A percentile compares a stretch with the other conserved stretches of the same genome.
Conservation (phyloP, 2,329 filamentous ascomycete genomes). For the Ophiostoma quercus region DNA sequence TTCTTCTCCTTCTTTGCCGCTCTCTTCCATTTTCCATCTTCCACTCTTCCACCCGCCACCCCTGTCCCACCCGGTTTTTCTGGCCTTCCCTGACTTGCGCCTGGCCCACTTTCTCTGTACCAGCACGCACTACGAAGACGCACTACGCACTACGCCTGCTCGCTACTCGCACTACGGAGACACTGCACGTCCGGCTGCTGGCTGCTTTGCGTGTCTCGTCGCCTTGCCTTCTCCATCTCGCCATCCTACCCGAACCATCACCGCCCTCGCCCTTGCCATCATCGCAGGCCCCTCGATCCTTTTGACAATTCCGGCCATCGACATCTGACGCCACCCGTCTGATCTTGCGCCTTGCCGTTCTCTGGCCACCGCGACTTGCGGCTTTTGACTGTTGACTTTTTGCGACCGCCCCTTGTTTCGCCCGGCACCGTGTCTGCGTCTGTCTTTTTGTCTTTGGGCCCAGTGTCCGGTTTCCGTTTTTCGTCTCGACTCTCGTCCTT, state of each 20-base stretch:
- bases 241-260: conserved; percentile 15
- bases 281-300: conserved; percentile 2
- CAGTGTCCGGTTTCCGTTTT: neutral
- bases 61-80: conserved; percentile 20
- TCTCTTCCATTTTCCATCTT: conserved; percentile 5
- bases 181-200: neutral
- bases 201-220: neutral
- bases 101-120: conserved; percentile 18
- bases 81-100: conserved; percentile 18
- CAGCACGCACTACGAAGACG: neutral
- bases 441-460: neutral
- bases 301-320: neutral
- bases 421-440: neutral
- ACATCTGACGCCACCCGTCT: neutral
- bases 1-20: neutral
- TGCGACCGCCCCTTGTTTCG: neutral
- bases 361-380: neutral
- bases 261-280: conserved; percentile 9
- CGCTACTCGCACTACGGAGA: neutral
- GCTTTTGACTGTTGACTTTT: neutral
- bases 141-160: neutral
- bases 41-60: conserved; percentile 15
- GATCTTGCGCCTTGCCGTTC: neutral
- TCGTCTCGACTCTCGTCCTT: neutral
- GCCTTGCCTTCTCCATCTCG: conserved; percentile 10